Evolutionary conservation across 2,329 filamentous ascomycete genomes (phyloP).

Genomic region (Aspergillus sp.): DNA sequence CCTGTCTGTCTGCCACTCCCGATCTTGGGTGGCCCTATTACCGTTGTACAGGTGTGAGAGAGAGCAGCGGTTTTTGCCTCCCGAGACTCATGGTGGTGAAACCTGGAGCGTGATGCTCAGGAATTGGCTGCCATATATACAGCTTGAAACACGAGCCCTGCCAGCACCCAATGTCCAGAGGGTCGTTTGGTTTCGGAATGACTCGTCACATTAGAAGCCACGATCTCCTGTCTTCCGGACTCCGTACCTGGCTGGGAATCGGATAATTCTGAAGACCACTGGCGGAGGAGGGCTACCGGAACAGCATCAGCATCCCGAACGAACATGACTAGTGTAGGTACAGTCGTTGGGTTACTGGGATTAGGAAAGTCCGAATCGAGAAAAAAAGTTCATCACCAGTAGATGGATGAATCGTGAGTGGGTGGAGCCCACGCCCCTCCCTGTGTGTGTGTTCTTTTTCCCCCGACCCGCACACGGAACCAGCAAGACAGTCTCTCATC

Average conservation of each 20-base stretch:
- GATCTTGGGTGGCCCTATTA: conserved; percentile 11
- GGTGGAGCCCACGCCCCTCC: neutral
- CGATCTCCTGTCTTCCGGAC: neutral
- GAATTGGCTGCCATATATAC: conserved; percentile 8
- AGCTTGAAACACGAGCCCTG: conserved; percentile 7
- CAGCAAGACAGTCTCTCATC: no score
- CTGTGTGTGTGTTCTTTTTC: neutral
- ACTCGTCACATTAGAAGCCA: conserved; percentile 1
- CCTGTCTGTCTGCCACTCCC: conserved; percentile 10
- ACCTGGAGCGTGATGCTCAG: conserved; percentile 1
- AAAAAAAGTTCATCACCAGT: neutral
- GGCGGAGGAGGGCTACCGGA: neutral
- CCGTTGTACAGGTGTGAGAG: conserved; percentile 16
- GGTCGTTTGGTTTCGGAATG: neutral
- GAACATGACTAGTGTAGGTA: conserved; percentile 8
- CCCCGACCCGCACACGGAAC: neutral
- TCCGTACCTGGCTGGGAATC: neutral
- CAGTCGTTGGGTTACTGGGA: neutral
- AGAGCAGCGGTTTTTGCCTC: neutral
- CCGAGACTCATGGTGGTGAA: conserved; percentile 7
- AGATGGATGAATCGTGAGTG: no score
- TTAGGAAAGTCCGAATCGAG: neutral
- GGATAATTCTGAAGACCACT: neutral
- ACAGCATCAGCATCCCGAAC: conserved; percentile 5
- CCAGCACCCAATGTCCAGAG: neutral